These are phyloP conservation scores for Fagus sylvatica DNA, from an alignment of 306 rosid genomes.

Conservation along the genomic window DNA sequence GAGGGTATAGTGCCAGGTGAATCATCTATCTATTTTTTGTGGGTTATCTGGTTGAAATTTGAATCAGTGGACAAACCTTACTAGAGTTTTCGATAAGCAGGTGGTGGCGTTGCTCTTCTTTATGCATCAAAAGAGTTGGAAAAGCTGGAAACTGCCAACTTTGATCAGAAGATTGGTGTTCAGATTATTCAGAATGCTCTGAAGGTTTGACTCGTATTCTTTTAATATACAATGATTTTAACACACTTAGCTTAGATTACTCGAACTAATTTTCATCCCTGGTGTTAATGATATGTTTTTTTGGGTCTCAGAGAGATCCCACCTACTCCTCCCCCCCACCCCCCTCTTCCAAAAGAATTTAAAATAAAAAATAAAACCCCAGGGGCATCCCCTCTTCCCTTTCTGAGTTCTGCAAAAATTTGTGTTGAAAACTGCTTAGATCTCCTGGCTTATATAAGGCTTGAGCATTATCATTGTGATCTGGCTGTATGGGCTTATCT, in stretches of 20 bases:
- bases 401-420: not conserved
- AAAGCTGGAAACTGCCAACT: conserved; percentile 79
- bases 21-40: not conserved
- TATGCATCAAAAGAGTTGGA: conserved; percentile 89
- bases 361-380: not conserved
- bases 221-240: not conserved
- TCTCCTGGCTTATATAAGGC: not conserved
- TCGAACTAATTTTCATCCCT: not conserved
- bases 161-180: conserved; percentile 92
- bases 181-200: conserved; percentile 95
- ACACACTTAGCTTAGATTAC: not conserved
- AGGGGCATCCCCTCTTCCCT: not conserved
- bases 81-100: conserved; percentile 27
- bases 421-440: not conserved
- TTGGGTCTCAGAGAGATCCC: not conserved
- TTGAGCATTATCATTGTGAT: not conserved
- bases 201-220: conserved; percentile 47
- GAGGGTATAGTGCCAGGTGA: conserved; percentile 91
- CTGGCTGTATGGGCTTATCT: not conserved
- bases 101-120: conserved; percentile 97
- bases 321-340: not conserved
- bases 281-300: not conserved
- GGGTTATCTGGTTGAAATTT: not conserved
- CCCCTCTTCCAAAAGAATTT: too few species aligned
- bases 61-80: conserved; percentile 2